Evolutionary conservation across 257 asterid genomes (phyloP), one percentile per base, ranked within the genome.

Genomic region (Penstemon eatonii): DNA sequence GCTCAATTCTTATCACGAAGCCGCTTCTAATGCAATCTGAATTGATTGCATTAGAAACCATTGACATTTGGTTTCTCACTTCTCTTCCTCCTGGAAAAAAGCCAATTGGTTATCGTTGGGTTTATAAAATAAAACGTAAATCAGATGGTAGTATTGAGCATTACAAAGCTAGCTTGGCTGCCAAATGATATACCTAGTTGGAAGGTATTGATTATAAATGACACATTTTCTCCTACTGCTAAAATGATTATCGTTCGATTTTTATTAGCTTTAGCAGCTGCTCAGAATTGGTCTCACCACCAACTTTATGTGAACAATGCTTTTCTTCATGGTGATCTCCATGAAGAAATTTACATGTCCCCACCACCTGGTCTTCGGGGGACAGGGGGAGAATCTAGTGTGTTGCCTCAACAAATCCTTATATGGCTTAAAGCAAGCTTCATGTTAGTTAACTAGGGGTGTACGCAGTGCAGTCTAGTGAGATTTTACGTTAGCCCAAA

Each of bases 221-320:
- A 60, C 4, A 11, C 45, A 0, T 60, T 69, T 60, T 50, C 53
- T n/a, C 61, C 39, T 7, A 51, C 4, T 3, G 1, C 62, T 41
- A 72, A 64, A 47, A 46, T 57, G 11, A 41, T 39, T 4, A 72
- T 45, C 2, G 40, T 50, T 6, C 39, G 50, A 44, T 50, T 54
- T 8, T 42, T 65, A 7, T 64, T 73, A 11, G 53, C 53, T 47
- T 47, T 47, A 13, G 53, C 53, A 47, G 53, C 53, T 47, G 53
- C 53, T 6, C 53, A 47, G 10, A 9, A 47, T 47, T 47, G 46
- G 46, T 43, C 46, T 43, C 46, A 3, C 8, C 46, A 44, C 49
- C 49, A 44, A 5, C 9, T 44, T 5, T 2, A 44, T 8, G 9
- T 44, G 8, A 44, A 44, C 49, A 44, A 44, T 44, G 49, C 3